phyloP scores from a whole-genome alignment of 306 rosid species.

The Dryas octopetala region DNA sequence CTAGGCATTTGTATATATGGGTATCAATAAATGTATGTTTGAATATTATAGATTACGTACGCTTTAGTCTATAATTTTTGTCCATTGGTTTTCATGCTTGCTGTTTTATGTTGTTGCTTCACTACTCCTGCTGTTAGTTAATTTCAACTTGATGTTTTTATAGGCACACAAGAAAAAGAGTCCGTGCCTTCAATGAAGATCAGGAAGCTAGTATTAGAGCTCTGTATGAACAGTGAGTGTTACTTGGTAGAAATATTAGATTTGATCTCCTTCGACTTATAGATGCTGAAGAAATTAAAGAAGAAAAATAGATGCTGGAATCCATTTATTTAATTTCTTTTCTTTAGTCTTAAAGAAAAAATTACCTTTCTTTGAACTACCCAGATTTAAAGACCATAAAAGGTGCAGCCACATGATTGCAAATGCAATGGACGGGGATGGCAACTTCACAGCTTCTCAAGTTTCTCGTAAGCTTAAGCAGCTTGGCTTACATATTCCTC shows the following conservation, averaged over 20 bases:
- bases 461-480: conserved; percentile 84
- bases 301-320: not conserved
- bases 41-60: conserved; percentile 9
- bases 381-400: conserved; percentile 76
- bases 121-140: not conserved
- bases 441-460: conserved; percentile 65
- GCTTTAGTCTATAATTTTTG: not conserved
- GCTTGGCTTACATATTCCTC: conserved; percentile 65
- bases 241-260: conserved; percentile 21
- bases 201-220: conserved; percentile 65
- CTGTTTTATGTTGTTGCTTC: not conserved
- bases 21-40: not conserved
- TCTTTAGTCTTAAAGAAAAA: not conserved
- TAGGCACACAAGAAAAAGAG: conserved; percentile 70
- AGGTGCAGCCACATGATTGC: conserved; percentile 90
- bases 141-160: conserved; percentile 20
- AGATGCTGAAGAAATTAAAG: not conserved
- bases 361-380: conserved; percentile 6
- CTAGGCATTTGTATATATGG: not conserved
- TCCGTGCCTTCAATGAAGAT: conserved; percentile 63
- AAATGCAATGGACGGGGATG: conserved; percentile 61
- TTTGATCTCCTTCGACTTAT: conserved; percentile 24
- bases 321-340: not conserved
- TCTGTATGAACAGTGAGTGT: conserved; percentile 81
- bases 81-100: conserved; percentile 8